phyloP scores from a whole-genome alignment of 2,329 filamentous ascomycete genomes.

The Xylaria sp. region DNA sequence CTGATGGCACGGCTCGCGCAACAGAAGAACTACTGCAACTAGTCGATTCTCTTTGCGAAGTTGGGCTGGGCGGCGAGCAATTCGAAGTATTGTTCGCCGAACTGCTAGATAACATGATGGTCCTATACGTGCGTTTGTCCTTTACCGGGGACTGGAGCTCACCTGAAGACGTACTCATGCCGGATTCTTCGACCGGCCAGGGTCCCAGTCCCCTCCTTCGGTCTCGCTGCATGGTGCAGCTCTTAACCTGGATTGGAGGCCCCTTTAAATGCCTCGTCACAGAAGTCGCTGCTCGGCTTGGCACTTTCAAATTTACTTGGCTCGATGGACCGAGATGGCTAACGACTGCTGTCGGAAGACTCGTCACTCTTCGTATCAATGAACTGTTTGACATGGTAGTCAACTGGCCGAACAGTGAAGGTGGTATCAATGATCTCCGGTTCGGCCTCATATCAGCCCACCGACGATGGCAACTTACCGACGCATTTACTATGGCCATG shows the following conservation, averaged over 20 bases:
- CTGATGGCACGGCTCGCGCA: slow-evolving; percentile 35
- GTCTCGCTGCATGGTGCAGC: slow-evolving; percentile 52
- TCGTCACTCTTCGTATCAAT: slow-evolving; percentile 63
- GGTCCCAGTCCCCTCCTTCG: slow-evolving; percentile 32
- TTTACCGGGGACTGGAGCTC: slow-evolving; percentile 60
- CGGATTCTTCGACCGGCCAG: slow-evolving; percentile 22
- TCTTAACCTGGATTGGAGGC: slow-evolving; percentile 64
- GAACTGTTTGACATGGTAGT: slow-evolving; percentile 77
- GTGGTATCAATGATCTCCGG: slow-evolving; percentile 69
- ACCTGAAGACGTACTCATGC: slow-evolving; percentile 24
- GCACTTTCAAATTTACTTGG: slow-evolving; percentile 41
- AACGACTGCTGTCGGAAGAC: slow-evolving; percentile 60
- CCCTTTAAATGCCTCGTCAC: slow-evolving; percentile 60
- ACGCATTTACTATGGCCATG: slow-evolving; percentile 61
- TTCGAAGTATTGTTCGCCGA: slow-evolving; percentile 69
- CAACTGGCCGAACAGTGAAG: slow-evolving; percentile 65
- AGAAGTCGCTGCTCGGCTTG: slow-evolving; percentile 51
- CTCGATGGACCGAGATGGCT: slow-evolving; percentile 63
- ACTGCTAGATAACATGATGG: slow-evolving; percentile 62
- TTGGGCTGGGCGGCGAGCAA: slow-evolving; percentile 63
- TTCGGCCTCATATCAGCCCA: slow-evolving; percentile 63
- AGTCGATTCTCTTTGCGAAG: slow-evolving; percentile 53
- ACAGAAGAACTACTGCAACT: slow-evolving; percentile 50
- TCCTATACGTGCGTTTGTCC: slow-evolving; percentile 54
- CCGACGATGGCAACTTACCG: slow-evolving; percentile 64